These are phyloP conservation scores for Acanthochlamys bracteata DNA, from an alignment of 106 monocot species.

Conservation along the genomic window DNA sequence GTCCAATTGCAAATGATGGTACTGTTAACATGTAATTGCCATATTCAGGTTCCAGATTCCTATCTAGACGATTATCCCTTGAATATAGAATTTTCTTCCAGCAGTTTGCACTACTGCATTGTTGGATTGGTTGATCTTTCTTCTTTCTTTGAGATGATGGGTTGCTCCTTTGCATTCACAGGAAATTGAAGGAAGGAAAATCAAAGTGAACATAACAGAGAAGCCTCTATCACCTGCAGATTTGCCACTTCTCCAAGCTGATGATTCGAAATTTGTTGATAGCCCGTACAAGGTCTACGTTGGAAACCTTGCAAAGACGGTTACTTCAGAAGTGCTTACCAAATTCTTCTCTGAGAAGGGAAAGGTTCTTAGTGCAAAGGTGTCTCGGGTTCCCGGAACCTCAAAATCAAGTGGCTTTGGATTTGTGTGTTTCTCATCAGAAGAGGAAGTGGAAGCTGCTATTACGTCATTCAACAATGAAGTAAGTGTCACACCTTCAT, in stretches of 20 bases:
- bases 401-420: conserved; percentile 92
- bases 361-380: conserved; percentile 72
- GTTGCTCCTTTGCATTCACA: conserved; percentile 12
- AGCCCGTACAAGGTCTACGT: conserved; percentile 95
- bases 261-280: conserved; percentile 73
- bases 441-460: conserved; percentile 71
- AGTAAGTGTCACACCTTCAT: conserved; percentile 32
- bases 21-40: no score
- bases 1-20: background rate
- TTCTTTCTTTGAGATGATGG: no score
- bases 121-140: no score
- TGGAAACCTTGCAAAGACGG: conserved; percentile 81
- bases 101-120: no score
- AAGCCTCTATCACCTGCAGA: conserved; percentile 54
- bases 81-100: conserved; percentile 3
- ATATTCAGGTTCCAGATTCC: no score
- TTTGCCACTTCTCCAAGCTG: conserved; percentile 42
- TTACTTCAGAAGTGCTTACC: conserved; percentile 55
- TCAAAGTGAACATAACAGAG: conserved; percentile 96
- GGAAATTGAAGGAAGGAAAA: conserved; percentile 87
- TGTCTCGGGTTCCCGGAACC: conserved; percentile 69
- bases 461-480: conserved; percentile 65
- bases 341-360: conserved; percentile 86
- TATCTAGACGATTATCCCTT: background rate
- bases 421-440: conserved; percentile 86